Evolutionary conservation across 148 eudicot species (phyloP).

Genomic region (Rhododendron ovatum): DNA sequence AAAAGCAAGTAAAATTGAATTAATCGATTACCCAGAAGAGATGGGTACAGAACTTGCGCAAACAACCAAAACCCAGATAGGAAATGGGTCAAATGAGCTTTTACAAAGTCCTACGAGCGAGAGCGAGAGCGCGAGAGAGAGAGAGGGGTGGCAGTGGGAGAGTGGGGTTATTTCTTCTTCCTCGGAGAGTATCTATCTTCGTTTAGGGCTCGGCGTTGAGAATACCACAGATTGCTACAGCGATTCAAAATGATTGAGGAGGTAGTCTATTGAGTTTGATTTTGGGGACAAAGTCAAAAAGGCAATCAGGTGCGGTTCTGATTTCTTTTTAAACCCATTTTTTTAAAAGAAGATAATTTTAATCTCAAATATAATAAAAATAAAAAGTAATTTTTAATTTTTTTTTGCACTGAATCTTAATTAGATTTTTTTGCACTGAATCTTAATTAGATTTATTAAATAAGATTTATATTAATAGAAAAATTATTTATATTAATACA

Average conservation of each 20-base stretch:
- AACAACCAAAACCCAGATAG: background rate
- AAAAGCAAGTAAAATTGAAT: background rate
- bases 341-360: no score
- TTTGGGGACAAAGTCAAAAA: background rate
- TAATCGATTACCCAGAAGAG: background rate
- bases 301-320: background rate
- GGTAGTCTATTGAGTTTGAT: background rate
- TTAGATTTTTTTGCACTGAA: no score
- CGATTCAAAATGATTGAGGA: conserved; percentile 1
- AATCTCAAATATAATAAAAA: no score
- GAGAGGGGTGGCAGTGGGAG: background rate
- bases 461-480: no score
- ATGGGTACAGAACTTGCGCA: background rate
- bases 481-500: no score
- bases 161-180: background rate
- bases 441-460: no score
- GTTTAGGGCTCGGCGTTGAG: background rate
- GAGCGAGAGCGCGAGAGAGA: background rate
- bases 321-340: no score
- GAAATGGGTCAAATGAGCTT: background rate
- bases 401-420: no score
- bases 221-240: background rate
- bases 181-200: background rate
- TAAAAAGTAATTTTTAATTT: no score
- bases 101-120: background rate